Conservation (phyloP, 1,139 yeast species). For the Protomyces pachydermus region DNA sequence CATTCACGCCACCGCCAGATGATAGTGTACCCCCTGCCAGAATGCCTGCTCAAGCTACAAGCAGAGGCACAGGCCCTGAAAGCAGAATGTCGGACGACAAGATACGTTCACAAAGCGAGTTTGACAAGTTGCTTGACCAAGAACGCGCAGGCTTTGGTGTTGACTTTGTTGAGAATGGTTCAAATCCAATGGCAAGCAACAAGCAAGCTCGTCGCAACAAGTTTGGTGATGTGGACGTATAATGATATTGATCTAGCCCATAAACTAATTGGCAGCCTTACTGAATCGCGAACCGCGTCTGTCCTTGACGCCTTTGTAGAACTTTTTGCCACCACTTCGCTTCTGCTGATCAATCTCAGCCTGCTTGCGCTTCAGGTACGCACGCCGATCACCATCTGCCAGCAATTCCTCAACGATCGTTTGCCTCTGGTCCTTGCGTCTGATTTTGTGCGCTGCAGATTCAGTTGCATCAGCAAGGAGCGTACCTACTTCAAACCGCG, state of each 20-base stretch:
- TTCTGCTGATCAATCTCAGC: slow-evolving; percentile 68
- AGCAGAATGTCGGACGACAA: background rate
- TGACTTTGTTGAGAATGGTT: background rate
- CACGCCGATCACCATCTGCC: slow-evolving; percentile 62
- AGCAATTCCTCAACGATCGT: slow-evolving; percentile 79
- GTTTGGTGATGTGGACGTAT: slow-evolving; percentile 5
- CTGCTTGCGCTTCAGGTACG: slow-evolving; percentile 81
- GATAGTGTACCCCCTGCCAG: too few relatives aligned
- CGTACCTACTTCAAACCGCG: slow-evolving; percentile 74
- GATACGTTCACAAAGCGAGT: slow-evolving; percentile 6
- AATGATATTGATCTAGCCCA: slow-evolving; percentile 30
- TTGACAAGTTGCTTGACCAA: slow-evolving; percentile 18
- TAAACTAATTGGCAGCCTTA: slow-evolving; percentile 32
- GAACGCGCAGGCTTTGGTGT: slow-evolving; percentile 16
- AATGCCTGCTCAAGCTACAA: background rate
- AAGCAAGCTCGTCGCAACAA: slow-evolving; percentile 11
- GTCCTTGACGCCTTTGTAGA: slow-evolving; percentile 60
- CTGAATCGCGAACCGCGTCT: slow-evolving; percentile 49
- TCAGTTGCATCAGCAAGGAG: slow-evolving; percentile 78
- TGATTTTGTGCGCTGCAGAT: slow-evolving; percentile 64
- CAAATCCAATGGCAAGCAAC: background rate
- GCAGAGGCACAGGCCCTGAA: background rate
- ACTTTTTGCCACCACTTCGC: slow-evolving; percentile 69
- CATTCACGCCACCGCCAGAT: background rate
- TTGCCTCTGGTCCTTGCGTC: slow-evolving; percentile 65